Base-by-base conservation (phyloP, 768 basidiomycete genomes). In the Tylopilus vinaceipallidus region DNA sequence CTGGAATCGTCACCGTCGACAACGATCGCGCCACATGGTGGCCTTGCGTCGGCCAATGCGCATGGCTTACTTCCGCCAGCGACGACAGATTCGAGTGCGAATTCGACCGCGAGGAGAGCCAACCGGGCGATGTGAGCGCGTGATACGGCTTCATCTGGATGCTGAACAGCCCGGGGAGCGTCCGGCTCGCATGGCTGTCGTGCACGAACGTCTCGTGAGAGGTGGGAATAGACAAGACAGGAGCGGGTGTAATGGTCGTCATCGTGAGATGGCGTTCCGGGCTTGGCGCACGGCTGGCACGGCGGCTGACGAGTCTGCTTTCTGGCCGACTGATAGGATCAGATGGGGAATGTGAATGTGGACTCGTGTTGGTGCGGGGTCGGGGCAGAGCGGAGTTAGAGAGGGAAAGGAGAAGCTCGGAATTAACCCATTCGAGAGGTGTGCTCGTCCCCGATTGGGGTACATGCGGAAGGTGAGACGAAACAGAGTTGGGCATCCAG, bases 381-480 rank as follows among this genome's bases (percentile, higher is more conserved):
- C 41, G 52, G 35, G 69, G 59, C 3, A 68, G 68, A 1, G 64
- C 61, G 14, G 71, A 59, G 20, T 67, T 65, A 2, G 81, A 76
- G 24, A 88, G 71, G 2, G 84, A 86, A 14, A 86, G 72, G 42
- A 94, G 72, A 3, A 95, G 77, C 69, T 94, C 93, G 6, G 88
- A 88, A 66, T 93, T 91, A 49, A 91, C 81, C 83, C 87, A 91
- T 45, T 89, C 84, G 45, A 89, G 73, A 3, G 82, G 77, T 0
- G 76, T 72, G 47, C 69, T 68, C 36, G 69, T 57, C 44, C 71
- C 74, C 19, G 78, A 64, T 14, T 70, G 74, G 17, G 77, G 80
- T 12, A 61, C 71, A 36, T 76, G 75, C 2, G 81, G 50, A 36
- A 68, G 54, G 69, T 67, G 36, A 16, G 58, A 60, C 4, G 52